These are phyloP conservation scores for Pyrenophora teres DNA, from an alignment of 2,329 filamentous ascomycete species.

Conservation along the genomic window DNA sequence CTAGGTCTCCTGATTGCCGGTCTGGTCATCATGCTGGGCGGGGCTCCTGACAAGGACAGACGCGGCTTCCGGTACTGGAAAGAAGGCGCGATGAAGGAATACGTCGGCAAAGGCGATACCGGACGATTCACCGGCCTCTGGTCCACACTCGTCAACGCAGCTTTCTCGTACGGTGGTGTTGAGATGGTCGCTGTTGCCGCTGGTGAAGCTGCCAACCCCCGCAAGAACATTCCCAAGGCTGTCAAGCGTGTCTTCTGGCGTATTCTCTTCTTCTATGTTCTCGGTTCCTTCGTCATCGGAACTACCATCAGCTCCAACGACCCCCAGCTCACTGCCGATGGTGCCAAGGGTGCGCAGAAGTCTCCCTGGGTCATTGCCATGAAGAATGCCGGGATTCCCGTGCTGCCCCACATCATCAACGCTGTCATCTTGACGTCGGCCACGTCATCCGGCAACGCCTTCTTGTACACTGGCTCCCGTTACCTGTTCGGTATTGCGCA, in stretches of 20 bases:
- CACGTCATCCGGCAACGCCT: conserved; percentile 71
- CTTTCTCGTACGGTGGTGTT: conserved; percentile 45
- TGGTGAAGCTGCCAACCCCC: conserved; percentile 44
- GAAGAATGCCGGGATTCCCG: conserved; percentile 67
- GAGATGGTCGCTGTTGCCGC: conserved; percentile 47
- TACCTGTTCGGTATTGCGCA: conserved; percentile 57
- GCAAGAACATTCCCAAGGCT: conserved; percentile 58
- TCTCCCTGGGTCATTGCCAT: conserved; percentile 66
- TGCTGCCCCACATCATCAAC: conserved; percentile 74
- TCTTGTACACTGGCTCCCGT: conserved; percentile 61
- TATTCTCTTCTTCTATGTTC: conserved; percentile 61
- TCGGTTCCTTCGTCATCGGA: conserved; percentile 60
- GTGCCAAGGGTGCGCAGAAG: conserved; percentile 41
- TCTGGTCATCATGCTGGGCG: conserved; percentile 45
- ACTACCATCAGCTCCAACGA: conserved; percentile 64
- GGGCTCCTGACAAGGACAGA: conserved; percentile 40
- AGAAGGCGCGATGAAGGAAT: conserved; percentile 58
- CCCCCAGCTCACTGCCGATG: conserved; percentile 53
- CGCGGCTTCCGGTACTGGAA: conserved; percentile 72
- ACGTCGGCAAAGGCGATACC: conserved; percentile 59
- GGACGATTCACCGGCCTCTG: conserved; percentile 68
- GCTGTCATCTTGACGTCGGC: conserved; percentile 75
- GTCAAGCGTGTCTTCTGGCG: conserved; percentile 61
- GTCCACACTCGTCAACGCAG: conserved; percentile 60
- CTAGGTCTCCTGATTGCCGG: conserved; percentile 38